phyloP scores from a whole-genome alignment of 2,329 filamentous ascomycete genomes.

The Colletotrichum theobromicola region DNA sequence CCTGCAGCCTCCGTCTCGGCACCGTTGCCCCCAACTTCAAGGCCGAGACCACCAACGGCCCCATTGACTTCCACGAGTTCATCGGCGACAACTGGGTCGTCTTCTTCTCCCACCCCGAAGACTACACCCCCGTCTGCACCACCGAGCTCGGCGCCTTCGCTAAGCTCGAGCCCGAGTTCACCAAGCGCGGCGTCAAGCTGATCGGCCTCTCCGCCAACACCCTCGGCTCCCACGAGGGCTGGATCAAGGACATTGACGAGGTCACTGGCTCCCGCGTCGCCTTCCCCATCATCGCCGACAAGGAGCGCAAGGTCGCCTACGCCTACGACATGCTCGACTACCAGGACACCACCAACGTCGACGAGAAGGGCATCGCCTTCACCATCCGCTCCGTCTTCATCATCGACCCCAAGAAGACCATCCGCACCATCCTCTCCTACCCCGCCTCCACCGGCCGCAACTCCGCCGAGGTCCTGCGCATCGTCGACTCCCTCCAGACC shows the following conservation, averaged over 20 bases:
- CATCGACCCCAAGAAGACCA: conserved; percentile 93
- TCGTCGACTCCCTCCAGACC: conserved; percentile 79
- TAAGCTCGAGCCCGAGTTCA: conserved; percentile 87
- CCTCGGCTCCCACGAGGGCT: conserved; percentile 80
- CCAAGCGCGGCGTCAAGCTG: conserved; percentile 86
- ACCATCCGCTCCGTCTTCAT: conserved; percentile 95
- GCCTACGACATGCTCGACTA: conserved; percentile 85
- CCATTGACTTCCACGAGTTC: conserved; percentile 84
- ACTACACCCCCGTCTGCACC: conserved; percentile 95
- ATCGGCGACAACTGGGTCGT: conserved; percentile 81
- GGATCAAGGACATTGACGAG: conserved; percentile 90
- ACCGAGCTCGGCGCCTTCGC: conserved; percentile 94
- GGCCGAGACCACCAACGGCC: conserved; percentile 78
- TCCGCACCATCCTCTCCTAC: conserved; percentile 91
- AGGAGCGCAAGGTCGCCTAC: conserved; percentile 76
- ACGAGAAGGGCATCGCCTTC: conserved; percentile 84
- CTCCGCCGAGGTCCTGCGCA: conserved; percentile 78
- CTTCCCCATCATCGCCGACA: conserved; percentile 85
- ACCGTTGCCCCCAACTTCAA: conserved; percentile 79
- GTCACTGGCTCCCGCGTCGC: conserved; percentile 71
- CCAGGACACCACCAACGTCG: conserved; percentile 82
- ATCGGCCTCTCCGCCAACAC: conserved; percentile 91
- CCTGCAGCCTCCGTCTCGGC: conserved; percentile 66
- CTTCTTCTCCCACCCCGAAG: conserved; percentile 85
- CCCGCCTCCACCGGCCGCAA: conserved; percentile 89